Percentiles rank a stretch among this genome's conserved stretches.
Evolutionary conservation across 1,284 basidiomycete genomes (phyloP).

Genomic region (Ustilago curta): DNA sequence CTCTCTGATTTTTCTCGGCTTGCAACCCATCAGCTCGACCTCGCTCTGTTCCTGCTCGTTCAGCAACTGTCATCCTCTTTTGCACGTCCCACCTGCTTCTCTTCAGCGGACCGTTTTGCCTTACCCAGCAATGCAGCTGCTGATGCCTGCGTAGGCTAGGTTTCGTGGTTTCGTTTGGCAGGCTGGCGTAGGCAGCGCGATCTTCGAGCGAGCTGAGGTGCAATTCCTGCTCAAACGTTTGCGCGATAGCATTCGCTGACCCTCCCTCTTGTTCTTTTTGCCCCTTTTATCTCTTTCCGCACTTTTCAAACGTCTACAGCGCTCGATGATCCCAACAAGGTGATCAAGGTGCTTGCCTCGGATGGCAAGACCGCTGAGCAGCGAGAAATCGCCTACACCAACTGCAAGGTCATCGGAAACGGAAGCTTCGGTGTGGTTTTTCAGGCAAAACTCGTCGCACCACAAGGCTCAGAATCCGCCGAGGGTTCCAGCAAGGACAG

Average conservation of each 20-base stretch:
- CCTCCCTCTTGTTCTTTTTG: not conserved
- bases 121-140: not conserved
- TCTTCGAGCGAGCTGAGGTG: not conserved
- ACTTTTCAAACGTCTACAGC: slow-evolving; percentile 10
- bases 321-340: slow-evolving; percentile 89
- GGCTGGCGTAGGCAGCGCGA: not conserved
- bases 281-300: not conserved
- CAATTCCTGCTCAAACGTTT: too few species aligned
- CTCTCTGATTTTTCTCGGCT: not conserved
- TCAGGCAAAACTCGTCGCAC: slow-evolving; percentile 75
- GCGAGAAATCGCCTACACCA: slow-evolving; percentile 90
- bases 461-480: slow-evolving; percentile 35
- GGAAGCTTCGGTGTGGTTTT: slow-evolving; percentile 99
- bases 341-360: slow-evolving; percentile 92
- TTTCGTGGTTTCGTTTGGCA: not conserved
- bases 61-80: not conserved
- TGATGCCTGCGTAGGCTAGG: not conserved
- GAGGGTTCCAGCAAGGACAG: slow-evolving; percentile 53
- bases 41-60: not conserved
- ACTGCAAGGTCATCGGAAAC: slow-evolving; percentile 98
- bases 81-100: not conserved
- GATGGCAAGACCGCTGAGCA: slow-evolving; percentile 93
- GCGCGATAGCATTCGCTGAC: not conserved
- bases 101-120: not conserved
- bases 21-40: slow-evolving; percentile 9